Evolutionary conservation across 1,284 basidiomycete species (phyloP).

Genomic region (Golubevia pallescens): DNA sequence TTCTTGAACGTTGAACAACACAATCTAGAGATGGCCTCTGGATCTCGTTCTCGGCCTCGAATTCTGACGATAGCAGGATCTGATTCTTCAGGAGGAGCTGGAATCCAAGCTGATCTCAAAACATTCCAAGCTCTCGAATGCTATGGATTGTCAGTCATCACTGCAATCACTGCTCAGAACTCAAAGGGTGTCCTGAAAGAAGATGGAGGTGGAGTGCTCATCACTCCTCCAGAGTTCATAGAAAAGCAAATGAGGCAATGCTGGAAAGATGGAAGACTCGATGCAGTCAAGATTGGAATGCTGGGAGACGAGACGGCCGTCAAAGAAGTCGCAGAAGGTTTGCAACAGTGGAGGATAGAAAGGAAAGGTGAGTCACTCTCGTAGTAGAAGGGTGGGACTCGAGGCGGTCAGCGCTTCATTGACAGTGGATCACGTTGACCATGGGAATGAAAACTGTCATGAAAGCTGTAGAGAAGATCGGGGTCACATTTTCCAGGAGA

Average conservation of each 20-base stretch:
- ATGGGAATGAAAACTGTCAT: too few species aligned
- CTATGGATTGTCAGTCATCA: slow-evolving; percentile 85
- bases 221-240: slow-evolving; percentile 74
- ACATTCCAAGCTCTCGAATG: slow-evolving; percentile 75
- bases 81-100: slow-evolving; percentile 86
- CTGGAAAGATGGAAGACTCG: slow-evolving; percentile 17
- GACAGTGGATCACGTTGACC: too few species aligned
- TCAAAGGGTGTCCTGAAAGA: slow-evolving; percentile 75
- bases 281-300: slow-evolving; percentile 61
- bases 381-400: too few species aligned
- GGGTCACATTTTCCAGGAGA: too few species aligned
- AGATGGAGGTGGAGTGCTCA: slow-evolving; percentile 70
- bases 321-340: slow-evolving; percentile 17
- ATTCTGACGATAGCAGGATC: slow-evolving; percentile 82
- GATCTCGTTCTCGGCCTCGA: too few species aligned
- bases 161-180: slow-evolving; percentile 90
- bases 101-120: slow-evolving; percentile 84
- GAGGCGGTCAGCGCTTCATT: too few species aligned
- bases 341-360: too few species aligned
- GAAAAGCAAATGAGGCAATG: slow-evolving; percentile 66
- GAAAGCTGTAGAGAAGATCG: too few species aligned
- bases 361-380: too few species aligned
- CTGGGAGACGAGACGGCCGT: slow-evolving; percentile 42
- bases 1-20: too few species aligned
- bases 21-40: too few species aligned